Evolutionary conservation across 1,139 yeast genomes (phyloP).

Genomic region (Nakaseomyces uthaithaninus): DNA sequence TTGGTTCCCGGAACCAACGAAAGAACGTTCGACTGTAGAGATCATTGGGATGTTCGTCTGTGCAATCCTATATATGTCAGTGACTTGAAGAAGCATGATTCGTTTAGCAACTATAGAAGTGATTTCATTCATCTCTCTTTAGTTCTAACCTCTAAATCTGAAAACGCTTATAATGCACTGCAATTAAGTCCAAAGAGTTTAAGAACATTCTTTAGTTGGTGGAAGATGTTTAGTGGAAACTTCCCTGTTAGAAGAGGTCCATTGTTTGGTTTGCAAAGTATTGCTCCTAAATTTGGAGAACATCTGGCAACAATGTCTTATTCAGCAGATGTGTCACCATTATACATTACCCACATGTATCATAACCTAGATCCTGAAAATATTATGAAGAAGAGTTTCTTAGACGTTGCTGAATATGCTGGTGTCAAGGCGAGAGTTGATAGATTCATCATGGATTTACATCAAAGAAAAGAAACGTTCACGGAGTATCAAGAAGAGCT

Average conservation of each 20-base stretch:
- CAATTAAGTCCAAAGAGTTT: constrained; percentile 69
- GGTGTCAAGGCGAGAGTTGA: constrained; percentile 73
- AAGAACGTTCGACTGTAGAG: constrained; percentile 48
- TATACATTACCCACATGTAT: constrained; percentile 65
- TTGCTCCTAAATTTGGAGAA: constrained; percentile 59
- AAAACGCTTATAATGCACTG: constrained; percentile 53
- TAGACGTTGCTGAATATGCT: constrained; percentile 47
- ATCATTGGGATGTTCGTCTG: constrained; percentile 64
- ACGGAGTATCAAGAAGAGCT: constrained; percentile 50
- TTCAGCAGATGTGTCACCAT: constrained; percentile 62
- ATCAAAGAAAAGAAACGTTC: constrained; percentile 69
- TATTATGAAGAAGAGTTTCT: constrained; percentile 38
- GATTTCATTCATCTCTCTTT: constrained; percentile 72
- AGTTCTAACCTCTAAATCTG: constrained; percentile 45
- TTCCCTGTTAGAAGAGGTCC: constrained; percentile 70
- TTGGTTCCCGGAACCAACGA: constrained; percentile 29
- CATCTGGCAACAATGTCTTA: constrained; percentile 78
- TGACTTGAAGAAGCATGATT: constrained; percentile 48
- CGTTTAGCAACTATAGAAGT: constrained; percentile 71
- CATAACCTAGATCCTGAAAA: constrained; percentile 45
- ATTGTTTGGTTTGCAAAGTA: constrained; percentile 44
- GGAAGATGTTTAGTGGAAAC: constrained; percentile 68
- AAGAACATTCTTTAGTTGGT: constrained; percentile 71
- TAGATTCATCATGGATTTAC: constrained; percentile 66
- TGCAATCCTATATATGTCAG: constrained; percentile 55